Percentiles rank a stretch among this genome's conserved stretches.
phyloP scores from a whole-genome alignment of 1,139 yeast species.

The Taiozyma onychis region DNA sequence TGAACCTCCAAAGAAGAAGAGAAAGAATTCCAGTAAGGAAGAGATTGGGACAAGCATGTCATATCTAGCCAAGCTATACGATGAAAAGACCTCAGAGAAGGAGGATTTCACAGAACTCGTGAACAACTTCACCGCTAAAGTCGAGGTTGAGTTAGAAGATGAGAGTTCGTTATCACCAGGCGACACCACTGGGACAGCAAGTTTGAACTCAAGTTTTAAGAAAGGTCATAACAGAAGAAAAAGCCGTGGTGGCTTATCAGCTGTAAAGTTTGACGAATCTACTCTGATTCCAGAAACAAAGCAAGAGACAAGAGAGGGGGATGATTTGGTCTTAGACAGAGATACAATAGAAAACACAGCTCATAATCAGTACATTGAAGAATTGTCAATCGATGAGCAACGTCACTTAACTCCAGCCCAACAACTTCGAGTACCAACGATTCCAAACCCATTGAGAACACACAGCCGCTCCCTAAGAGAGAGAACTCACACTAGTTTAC shows the following conservation, averaged over 20 bases:
- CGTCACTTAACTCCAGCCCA: constrained; percentile 15
- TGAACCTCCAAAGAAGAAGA: constrained; percentile 17
- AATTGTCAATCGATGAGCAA: background rate
- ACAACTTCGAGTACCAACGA: constrained; percentile 21
- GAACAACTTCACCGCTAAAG: constrained; percentile 25
- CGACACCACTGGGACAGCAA: background rate
- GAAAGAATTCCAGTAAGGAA: constrained; percentile 4
- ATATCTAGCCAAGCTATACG: constrained; percentile 25
- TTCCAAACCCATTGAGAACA: constrained; percentile 22
- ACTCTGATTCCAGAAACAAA: background rate
- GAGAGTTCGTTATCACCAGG: constrained; percentile 2
- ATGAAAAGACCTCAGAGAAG: constrained; percentile 6
- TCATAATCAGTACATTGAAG: background rate
- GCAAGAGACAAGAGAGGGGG: background rate
- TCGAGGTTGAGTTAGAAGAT: constrained; percentile 9
- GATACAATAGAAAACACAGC: background rate
- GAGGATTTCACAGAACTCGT: constrained; percentile 27
- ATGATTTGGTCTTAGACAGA: background rate
- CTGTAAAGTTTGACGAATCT: constrained; percentile 18
- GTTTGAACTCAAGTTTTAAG: background rate
- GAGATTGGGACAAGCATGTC: constrained; percentile 4
- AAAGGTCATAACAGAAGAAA: constrained; percentile 21
- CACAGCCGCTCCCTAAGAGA: constrained; percentile 20
- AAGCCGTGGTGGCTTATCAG: constrained; percentile 23
- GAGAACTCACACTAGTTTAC: constrained; percentile 13